phyloP scores from a whole-genome alignment of 108 stramenopile species.

The Discostella pseudostelligera region DNA sequence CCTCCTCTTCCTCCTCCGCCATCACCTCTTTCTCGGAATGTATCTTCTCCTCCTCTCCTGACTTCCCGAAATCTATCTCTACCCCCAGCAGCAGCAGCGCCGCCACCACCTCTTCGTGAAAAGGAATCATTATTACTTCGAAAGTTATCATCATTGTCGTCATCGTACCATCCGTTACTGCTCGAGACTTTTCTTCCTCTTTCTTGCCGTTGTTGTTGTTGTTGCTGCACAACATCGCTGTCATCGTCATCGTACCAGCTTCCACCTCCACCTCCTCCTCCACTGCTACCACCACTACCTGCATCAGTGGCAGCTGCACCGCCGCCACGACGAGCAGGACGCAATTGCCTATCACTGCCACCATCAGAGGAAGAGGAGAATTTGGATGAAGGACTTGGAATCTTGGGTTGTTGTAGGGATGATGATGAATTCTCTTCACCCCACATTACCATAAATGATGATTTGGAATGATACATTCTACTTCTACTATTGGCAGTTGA shows the following conservation, averaged over 20 bases:
- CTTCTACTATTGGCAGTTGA: too few species aligned
- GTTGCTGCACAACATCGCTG: too few species aligned
- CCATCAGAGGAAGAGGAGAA: neutral
- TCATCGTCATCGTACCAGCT: too few species aligned
- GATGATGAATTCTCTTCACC: slow-evolving; percentile 23
- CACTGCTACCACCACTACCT: slow-evolving; percentile 4
- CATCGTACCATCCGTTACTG: neutral
- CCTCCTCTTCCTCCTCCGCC: neutral
- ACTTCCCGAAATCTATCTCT: neutral
- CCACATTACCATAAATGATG: slow-evolving; percentile 16
- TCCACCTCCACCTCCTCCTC: slow-evolving; percentile 2
- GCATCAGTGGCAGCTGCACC: neutral
- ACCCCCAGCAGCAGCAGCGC: too few species aligned
- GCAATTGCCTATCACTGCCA: neutral
- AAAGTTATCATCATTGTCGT: slow-evolving; percentile 13
- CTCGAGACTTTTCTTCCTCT: neutral
- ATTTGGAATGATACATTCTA: too few species aligned
- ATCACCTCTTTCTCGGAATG: neutral
- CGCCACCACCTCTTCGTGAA: neutral
- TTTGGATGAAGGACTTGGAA: neutral
- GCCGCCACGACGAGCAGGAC: slow-evolving; percentile 4
- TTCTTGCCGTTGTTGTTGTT: neutral
- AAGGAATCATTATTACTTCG: neutral
- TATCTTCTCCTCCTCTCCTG: neutral
- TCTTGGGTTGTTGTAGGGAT: too few species aligned